Percentiles rank a stretch among this genome's conserved stretches.
Evolutionary conservation across 2,329 filamentous ascomycete genomes (phyloP).

Genomic region (Ilyonectria mors-panacis): DNA sequence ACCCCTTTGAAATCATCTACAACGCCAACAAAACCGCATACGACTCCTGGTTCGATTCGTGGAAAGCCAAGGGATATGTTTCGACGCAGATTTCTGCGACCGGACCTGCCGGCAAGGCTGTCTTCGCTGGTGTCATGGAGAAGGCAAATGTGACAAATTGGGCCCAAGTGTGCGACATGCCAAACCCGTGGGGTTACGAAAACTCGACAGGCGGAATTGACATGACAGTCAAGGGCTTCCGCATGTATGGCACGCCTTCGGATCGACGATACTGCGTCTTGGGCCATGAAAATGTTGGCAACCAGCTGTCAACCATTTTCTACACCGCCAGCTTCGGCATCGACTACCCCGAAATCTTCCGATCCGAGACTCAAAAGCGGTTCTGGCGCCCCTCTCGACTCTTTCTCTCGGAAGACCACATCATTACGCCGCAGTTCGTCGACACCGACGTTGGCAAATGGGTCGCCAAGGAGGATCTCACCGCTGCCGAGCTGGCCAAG

Average conservation of each 20-base stretch:
- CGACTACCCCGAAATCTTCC: not conserved
- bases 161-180: slow-evolving; percentile 30
- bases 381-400: slow-evolving; percentile 34
- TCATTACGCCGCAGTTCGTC: slow-evolving; percentile 35
- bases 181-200: slow-evolving; percentile 2
- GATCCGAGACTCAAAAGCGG: slow-evolving; percentile 29
- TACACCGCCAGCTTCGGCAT: not conserved
- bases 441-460: slow-evolving; percentile 33
- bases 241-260: slow-evolving; percentile 32
- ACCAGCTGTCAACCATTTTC: slow-evolving; percentile 30
- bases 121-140: slow-evolving; percentile 17
- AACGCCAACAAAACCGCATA: slow-evolving; percentile 19
- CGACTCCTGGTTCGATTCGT: slow-evolving; percentile 25
- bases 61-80: slow-evolving; percentile 16
- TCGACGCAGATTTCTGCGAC: slow-evolving; percentile 32
- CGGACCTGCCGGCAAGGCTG: slow-evolving; percentile 20
- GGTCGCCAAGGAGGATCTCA: slow-evolving; percentile 22
- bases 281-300: slow-evolving; percentile 33
- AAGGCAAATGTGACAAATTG: slow-evolving; percentile 20
- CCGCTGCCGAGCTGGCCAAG: slow-evolving; percentile 4
- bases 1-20: slow-evolving; percentile 18
- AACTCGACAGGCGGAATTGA: slow-evolving; percentile 4
- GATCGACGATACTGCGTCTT: slow-evolving; percentile 38
- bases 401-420: slow-evolving; percentile 36
- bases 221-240: slow-evolving; percentile 30